Conservation (phyloP, 2,329 filamentous ascomycete genomes). For the Calonectria ilicicola region DNA sequence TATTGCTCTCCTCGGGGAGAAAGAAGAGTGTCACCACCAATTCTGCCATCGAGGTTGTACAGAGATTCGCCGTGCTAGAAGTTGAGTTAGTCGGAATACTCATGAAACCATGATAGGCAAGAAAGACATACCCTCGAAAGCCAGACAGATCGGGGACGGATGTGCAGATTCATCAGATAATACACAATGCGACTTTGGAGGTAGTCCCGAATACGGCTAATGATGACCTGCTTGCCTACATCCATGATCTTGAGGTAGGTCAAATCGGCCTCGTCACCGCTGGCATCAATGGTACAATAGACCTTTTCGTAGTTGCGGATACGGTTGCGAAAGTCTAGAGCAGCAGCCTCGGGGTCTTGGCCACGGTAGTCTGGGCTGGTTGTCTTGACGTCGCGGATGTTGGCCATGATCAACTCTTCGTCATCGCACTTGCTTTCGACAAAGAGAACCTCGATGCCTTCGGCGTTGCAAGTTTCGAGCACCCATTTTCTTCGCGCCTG, state of each 20-base stretch:
- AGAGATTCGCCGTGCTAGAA: slow-evolving; percentile 89
- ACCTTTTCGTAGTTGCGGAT: slow-evolving; percentile 98
- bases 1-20: slow-evolving; percentile 91
- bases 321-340: slow-evolving; percentile 90
- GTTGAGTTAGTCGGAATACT: slow-evolving; percentile 16
- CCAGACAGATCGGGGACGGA: slow-evolving; percentile 96
- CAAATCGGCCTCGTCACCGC: slow-evolving; percentile 82
- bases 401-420: slow-evolving; percentile 96
- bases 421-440: slow-evolving; percentile 98
- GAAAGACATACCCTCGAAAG: slow-evolving; percentile 78
- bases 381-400: slow-evolving; percentile 97
- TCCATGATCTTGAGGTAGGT: slow-evolving; percentile 99
- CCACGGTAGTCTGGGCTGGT: slow-evolving; percentile 95
- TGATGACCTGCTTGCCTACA: slow-evolving; percentile 94
- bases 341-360: slow-evolving; percentile 92
- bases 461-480: slow-evolving; percentile 78
- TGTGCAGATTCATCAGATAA: slow-evolving; percentile 98
- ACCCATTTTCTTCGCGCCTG: slow-evolving; percentile 93
- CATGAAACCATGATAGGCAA: not conserved
- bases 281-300: slow-evolving; percentile 91
- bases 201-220: slow-evolving; percentile 98
- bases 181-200: slow-evolving; percentile 96
- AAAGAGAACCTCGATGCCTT: slow-evolving; percentile 90
- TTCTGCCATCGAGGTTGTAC: slow-evolving; percentile 90
- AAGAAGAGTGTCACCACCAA: slow-evolving; percentile 90